These are phyloP conservation scores for Candida palmyrensis DNA, from an alignment of 805 yeast species.

Conservation along the genomic window DNA sequence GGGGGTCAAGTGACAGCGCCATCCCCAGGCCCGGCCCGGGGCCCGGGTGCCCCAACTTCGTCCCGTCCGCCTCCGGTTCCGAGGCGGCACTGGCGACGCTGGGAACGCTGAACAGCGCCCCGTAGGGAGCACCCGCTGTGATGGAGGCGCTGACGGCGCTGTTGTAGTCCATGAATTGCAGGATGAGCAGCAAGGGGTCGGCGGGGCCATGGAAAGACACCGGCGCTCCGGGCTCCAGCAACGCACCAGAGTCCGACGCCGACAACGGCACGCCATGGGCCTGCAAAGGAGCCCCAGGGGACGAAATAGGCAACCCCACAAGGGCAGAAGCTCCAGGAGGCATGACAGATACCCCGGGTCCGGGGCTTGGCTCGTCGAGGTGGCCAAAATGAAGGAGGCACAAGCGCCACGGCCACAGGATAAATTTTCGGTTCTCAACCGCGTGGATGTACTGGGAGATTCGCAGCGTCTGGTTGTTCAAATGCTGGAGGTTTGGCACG, in stretches of 20 bases:
- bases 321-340: constrained; percentile 17
- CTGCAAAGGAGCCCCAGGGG: not conserved
- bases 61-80: too few species aligned
- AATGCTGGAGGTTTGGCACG: constrained; percentile 62
- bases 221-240: too few species aligned
- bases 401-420: constrained; percentile 69
- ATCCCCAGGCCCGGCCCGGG: constrained; percentile 1
- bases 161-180: constrained; percentile 31
- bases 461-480: constrained; percentile 63
- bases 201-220: too few species aligned
- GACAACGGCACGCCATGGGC: too few species aligned
- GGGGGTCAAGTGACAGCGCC: not conserved
- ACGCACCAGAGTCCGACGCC: not conserved
- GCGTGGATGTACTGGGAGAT: constrained; percentile 53
- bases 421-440: constrained; percentile 48
- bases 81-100: too few species aligned
- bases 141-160: constrained; percentile 14
- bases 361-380: constrained; percentile 13
- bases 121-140: too few species aligned
- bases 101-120: constrained; percentile 11
- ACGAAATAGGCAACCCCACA: not conserved
- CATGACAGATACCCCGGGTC: constrained; percentile 16
- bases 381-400: constrained; percentile 54
- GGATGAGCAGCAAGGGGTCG: constrained; percentile 30
- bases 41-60: too few species aligned